Percentiles rank a stretch among this genome's conserved stretches.
These are phyloP conservation scores for Cenchrus fungigraminus DNA, from an alignment of 176 grass and related monocot genomes.

Conservation along the genomic window DNA sequence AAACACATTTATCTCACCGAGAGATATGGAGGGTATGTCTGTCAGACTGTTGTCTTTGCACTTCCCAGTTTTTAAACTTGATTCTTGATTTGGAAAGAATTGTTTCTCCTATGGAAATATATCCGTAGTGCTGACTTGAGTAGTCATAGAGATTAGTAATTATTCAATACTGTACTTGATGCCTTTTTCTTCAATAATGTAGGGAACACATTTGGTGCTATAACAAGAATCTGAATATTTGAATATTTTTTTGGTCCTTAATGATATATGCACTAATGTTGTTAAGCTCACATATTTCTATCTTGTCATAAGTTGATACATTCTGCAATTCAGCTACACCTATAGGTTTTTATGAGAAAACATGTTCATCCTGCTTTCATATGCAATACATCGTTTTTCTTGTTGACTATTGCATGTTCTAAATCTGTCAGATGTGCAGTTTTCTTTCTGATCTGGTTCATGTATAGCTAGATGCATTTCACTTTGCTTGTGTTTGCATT, in stretches of 20 bases:
- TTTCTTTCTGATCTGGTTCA: not conserved
- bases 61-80: not conserved
- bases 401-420: constrained; percentile 6
- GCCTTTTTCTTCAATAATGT: not conserved
- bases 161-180: not conserved
- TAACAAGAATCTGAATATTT: not conserved
- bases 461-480: not conserved
- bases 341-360: not conserved
- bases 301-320: not conserved
- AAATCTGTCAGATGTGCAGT: not conserved
- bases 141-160: not conserved
- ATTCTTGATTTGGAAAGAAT: constrained; percentile 14
- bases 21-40: constrained; percentile 94
- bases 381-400: not conserved
- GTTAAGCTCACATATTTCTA: not conserved
- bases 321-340: not conserved
- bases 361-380: constrained; percentile 7
- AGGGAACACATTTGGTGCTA: not conserved
- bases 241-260: not conserved
- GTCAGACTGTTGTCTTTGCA: constrained; percentile 9
- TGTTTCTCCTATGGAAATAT: not conserved
- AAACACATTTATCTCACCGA: constrained; percentile 80
- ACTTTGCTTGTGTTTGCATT: not conserved
- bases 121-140: not conserved
- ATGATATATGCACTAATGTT: too few relatives aligned